Conservation (phyloP, 2,329 filamentous ascomycete species). For the Magnaporthales sp. region DNA sequence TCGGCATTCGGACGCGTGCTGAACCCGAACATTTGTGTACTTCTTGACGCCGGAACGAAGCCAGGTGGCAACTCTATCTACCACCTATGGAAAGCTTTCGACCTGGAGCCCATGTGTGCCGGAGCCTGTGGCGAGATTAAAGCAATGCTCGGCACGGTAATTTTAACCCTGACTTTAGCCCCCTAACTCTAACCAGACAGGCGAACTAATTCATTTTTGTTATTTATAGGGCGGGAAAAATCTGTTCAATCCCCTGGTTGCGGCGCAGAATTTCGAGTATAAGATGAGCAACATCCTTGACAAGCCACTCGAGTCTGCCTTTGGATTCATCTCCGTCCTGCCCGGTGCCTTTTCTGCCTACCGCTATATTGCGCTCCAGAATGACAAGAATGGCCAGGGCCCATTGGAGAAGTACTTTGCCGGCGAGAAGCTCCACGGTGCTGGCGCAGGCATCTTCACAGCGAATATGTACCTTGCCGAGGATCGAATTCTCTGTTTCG, state of each 20-base stretch:
- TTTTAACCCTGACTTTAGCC: too few relatives aligned
- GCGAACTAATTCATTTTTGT: too few relatives aligned
- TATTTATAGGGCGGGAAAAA: constrained; percentile 56
- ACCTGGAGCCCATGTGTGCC: constrained; percentile 93
- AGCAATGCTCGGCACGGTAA: constrained; percentile 82
- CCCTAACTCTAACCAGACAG: too few relatives aligned
- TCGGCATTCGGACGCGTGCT: constrained; percentile 88
- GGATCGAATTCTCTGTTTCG: constrained; percentile 97
- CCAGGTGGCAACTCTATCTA: constrained; percentile 94
- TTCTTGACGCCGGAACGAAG: constrained; percentile 92
- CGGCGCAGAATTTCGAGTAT: constrained; percentile 98
- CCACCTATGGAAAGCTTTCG: constrained; percentile 97
- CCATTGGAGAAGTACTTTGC: constrained; percentile 95
- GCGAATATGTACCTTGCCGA: constrained; percentile 99
- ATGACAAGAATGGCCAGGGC: constrained; percentile 89
- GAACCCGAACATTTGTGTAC: constrained; percentile 92
- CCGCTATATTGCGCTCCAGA: constrained; percentile 86
- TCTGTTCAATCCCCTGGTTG: constrained; percentile 85
- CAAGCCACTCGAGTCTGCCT: constrained; percentile 93
- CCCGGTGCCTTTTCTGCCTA: constrained; percentile 99
- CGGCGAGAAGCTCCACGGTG: constrained; percentile 90
- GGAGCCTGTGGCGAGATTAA: constrained; percentile 99
- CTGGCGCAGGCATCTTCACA: constrained; percentile 91
- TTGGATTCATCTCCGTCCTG: constrained; percentile 94
- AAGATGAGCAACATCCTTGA: constrained; percentile 99